phyloP scores from a whole-genome alignment of 352 stramenopile species.

The Globisporangium irregulare region DNA sequence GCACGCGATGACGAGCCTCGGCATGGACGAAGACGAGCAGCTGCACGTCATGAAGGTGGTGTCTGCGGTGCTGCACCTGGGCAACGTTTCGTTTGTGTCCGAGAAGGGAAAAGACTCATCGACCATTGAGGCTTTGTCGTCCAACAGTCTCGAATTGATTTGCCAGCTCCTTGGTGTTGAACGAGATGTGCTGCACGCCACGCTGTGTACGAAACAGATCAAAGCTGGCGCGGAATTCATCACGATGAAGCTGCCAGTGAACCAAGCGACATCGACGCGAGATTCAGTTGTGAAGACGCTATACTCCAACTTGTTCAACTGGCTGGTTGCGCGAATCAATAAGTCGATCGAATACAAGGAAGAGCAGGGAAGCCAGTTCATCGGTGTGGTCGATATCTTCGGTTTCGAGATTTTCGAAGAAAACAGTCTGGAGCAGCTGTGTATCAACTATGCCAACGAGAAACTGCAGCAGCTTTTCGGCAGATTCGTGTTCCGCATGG shows the following conservation, averaged over 20 bases:
- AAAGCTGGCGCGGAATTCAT: constrained; percentile 77
- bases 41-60: constrained; percentile 80
- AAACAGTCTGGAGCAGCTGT: constrained; percentile 91
- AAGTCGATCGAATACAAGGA: constrained; percentile 85
- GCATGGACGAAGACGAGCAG: constrained; percentile 75
- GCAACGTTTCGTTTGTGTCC: constrained; percentile 77
- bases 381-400: constrained; percentile 91
- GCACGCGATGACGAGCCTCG: constrained; percentile 80
- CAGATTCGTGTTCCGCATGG: constrained; percentile 80
- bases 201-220: constrained; percentile 77
- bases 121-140: constrained; percentile 34
- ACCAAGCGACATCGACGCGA: constrained; percentile 69
- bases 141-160: constrained; percentile 70
- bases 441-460: constrained; percentile 89
- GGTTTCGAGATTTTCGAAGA: constrained; percentile 89
- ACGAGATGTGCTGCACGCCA: constrained; percentile 51
- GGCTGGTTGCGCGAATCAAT: constrained; percentile 94
- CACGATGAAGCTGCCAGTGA: constrained; percentile 56
- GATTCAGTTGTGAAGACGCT: constrained; percentile 87
- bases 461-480: constrained; percentile 86
- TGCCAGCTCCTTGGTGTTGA: constrained; percentile 75
- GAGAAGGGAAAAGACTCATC: constrained; percentile 70
- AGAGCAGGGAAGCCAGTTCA: constrained; percentile 69
- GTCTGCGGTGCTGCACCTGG: constrained; percentile 83
- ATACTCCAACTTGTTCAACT: constrained; percentile 91